Evolutionary conservation across 2,329 filamentous ascomycete species (phyloP).

Genomic region (Aspergillus quadricinctus): DNA sequence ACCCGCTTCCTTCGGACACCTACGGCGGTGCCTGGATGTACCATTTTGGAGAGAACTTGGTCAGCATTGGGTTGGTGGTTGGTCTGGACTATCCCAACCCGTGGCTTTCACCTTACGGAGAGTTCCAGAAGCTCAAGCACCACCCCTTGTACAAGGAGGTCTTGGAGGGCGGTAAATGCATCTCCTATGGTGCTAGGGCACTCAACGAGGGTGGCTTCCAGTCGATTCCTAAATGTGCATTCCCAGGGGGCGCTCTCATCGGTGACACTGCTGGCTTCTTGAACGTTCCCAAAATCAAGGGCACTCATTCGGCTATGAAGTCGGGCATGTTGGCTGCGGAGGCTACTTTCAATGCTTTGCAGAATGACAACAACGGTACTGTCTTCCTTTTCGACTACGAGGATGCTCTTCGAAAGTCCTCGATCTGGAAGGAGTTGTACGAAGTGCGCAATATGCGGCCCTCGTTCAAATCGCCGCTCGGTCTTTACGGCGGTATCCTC

Average conservation of each 20-base stretch:
- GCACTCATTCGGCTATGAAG: constrained; percentile 96
- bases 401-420: constrained; percentile 75
- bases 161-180: constrained; percentile 94
- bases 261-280: constrained; percentile 95
- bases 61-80: constrained; percentile 85
- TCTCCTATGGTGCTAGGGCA: constrained; percentile 89
- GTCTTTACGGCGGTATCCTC: constrained; percentile 80
- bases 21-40: constrained; percentile 99
- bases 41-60: constrained; percentile 96
- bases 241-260: constrained; percentile 91
- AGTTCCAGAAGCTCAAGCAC: constrained; percentile 98
- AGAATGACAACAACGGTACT: constrained; percentile 55
- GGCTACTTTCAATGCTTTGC: constrained; percentile 75
- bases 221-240: constrained; percentile 93
- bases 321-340: constrained; percentile 95
- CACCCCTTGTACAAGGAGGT: constrained; percentile 84
- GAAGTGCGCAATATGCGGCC: constrained; percentile 97
- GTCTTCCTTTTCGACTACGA: constrained; percentile 96
- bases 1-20: constrained; percentile 79
- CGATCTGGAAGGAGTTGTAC: constrained; percentile 90
- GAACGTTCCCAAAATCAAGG: constrained; percentile 98
- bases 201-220: constrained; percentile 95
- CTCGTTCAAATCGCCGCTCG: constrained; percentile 83
- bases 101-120: constrained; percentile 89
- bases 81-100: constrained; percentile 95